Conservation (phyloP, 23 red algal species). For the Gracilaria vermiculophylla region DNA sequence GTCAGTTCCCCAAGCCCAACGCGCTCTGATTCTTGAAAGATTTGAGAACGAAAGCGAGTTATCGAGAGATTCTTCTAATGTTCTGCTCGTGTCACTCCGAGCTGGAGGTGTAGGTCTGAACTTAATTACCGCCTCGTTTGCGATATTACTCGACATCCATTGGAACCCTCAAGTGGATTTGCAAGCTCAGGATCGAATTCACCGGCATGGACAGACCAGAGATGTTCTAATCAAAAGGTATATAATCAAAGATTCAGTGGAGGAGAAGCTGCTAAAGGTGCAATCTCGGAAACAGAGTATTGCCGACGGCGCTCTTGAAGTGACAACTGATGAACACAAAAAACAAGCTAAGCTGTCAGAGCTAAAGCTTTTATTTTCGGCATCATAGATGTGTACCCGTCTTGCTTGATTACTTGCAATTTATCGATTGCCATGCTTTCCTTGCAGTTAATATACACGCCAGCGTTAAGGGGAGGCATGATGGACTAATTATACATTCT, state of each 20-base stretch:
- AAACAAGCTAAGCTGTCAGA: conserved; percentile 50
- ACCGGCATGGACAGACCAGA: conserved; percentile 76
- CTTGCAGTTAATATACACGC: background rate
- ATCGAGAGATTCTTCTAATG: background rate
- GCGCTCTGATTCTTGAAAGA: conserved; percentile 44
- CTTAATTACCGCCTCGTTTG: conserved; percentile 62
- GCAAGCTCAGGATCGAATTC: conserved; percentile 87
- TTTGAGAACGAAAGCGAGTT: conserved; percentile 55
- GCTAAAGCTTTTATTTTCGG: conserved; percentile 60
- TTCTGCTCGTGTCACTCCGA: conserved; percentile 69
- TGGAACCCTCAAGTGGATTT: conserved; percentile 92
- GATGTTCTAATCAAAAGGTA: conserved; percentile 67
- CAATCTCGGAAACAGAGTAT: conserved; percentile 83
- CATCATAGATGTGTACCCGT: background rate
- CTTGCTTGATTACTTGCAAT: background rate
- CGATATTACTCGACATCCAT: conserved; percentile 76
- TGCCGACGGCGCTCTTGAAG: conserved; percentile 64
- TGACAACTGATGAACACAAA: conserved; percentile 61
- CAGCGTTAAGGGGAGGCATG: conserved; percentile 29
- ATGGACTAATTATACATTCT: conserved; percentile 31
- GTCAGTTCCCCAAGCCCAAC: conserved; percentile 47
- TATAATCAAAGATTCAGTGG: conserved; percentile 67
- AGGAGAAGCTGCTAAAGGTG: conserved; percentile 70
- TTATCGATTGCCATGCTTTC: background rate
- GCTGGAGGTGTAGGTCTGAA: conserved; percentile 89